A percentile compares a stretch with the other conserved stretches of the same genome.
These are phyloP conservation scores for Steccherinum ochraceum DNA, from an alignment of 768 basidiomycete genomes.

Conservation along the genomic window DNA sequence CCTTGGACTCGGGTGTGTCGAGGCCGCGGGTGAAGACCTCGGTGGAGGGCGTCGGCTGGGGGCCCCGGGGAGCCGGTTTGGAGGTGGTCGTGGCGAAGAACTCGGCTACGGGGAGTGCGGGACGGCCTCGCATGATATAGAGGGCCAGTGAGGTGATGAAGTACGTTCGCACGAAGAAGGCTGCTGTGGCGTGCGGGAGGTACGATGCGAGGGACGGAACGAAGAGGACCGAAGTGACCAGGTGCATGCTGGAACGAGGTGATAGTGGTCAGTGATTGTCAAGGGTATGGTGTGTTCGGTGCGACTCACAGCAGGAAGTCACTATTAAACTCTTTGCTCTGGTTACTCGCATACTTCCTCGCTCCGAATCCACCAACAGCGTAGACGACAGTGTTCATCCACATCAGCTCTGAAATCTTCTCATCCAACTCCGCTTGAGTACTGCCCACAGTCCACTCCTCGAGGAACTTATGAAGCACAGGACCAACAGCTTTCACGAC, in stretches of 20 bases:
- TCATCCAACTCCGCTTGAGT: constrained; percentile 30
- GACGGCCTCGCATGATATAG: constrained; percentile 55
- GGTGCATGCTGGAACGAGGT: constrained; percentile 62
- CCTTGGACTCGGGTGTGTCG: background rate
- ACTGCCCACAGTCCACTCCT: constrained; percentile 17
- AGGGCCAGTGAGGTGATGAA: constrained; percentile 44
- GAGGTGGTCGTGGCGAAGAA: constrained; percentile 34
- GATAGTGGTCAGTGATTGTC: too few relatives aligned
- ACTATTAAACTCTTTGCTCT: constrained; percentile 36
- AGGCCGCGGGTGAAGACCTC: constrained; percentile 19
- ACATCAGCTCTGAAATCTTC: constrained; percentile 60
- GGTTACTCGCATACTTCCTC: constrained; percentile 17
- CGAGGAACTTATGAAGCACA: constrained; percentile 10
- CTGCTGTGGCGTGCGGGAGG: constrained; percentile 34
- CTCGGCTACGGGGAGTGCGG: constrained; percentile 37
- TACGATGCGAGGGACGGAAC: constrained; percentile 38
- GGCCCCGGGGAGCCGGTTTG: constrained; percentile 15
- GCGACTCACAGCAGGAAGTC: constrained; percentile 60
- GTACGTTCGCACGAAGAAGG: constrained; percentile 50
- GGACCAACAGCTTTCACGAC: constrained; percentile 11
- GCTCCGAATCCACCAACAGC: constrained; percentile 51
- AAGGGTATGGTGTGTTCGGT: too few relatives aligned
- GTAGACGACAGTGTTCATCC: constrained; percentile 48
- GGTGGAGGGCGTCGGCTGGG: constrained; percentile 16
- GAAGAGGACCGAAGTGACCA: constrained; percentile 62